Evolutionary conservation across 2,329 filamentous ascomycete genomes (phyloP).

Genomic region (Botrytis elliptica): DNA sequence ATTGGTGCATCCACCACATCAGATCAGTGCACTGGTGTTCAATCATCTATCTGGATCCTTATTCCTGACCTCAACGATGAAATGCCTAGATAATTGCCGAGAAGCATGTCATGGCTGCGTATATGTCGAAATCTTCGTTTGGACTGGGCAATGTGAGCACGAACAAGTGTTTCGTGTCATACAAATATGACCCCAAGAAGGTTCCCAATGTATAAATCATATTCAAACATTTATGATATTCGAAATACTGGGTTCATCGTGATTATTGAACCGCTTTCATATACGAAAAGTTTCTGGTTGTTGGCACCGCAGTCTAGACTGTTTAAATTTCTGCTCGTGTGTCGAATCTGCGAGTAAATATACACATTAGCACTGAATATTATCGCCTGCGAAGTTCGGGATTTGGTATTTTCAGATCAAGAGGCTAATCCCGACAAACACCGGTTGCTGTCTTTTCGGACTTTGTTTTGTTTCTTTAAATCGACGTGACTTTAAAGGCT

Average conservation of each 20-base stretch:
- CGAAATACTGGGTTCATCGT: neutral
- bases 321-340: neutral
- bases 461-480: neutral
- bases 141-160: neutral
- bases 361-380: too few relatives aligned
- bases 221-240: neutral
- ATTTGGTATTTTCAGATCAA: neutral
- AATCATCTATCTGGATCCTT: neutral
- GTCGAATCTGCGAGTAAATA: neutral
- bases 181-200: neutral
- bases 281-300: neutral
- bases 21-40: neutral
- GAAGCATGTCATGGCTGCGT: neutral
- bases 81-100: neutral
- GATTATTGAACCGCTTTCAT: neutral
- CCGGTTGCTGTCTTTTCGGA: neutral
- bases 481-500: neutral
- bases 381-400: neutral
- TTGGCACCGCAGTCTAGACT: neutral
- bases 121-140: neutral
- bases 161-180: neutral
- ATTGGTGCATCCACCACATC: neutral
- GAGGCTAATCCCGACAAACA: neutral
- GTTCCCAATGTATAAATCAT: neutral
- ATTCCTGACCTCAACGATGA: neutral